A percentile compares a stretch with the other conserved stretches of the same genome.
phyloP scores from a whole-genome alignment of 2,329 filamentous ascomycete species.

The Lachnellula cervina region DNA sequence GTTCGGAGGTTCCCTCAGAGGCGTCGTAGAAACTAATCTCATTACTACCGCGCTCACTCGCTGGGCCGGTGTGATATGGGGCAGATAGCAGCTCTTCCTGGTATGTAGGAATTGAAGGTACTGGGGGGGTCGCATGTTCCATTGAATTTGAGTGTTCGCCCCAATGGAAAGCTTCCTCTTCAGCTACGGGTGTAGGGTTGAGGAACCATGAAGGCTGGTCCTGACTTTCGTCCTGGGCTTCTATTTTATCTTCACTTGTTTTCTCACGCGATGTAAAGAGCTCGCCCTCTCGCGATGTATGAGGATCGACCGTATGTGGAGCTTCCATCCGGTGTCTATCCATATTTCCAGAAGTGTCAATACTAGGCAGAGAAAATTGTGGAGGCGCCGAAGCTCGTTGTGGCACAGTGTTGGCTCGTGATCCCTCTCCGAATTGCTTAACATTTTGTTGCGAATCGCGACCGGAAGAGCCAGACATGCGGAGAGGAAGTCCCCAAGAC shows the following conservation, averaged over 20 bases:
- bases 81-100: background rate
- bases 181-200: slow-evolving; percentile 34
- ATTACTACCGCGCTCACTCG: slow-evolving; percentile 19
- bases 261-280: slow-evolving; percentile 1
- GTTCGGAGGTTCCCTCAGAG: slow-evolving; percentile 7
- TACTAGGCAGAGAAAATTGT: background rate
- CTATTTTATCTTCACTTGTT: slow-evolving; percentile 8
- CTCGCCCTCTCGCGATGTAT: background rate
- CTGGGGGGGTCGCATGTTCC: background rate
- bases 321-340: slow-evolving; percentile 5
- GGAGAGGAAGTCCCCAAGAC: slow-evolving; percentile 41
- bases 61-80: slow-evolving; percentile 1
- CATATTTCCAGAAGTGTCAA: slow-evolving; percentile 8
- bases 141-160: slow-evolving; percentile 12
- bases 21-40: slow-evolving; percentile 25
- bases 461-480: slow-evolving; percentile 32
- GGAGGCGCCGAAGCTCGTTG: slow-evolving; percentile 7
- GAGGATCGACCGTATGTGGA: slow-evolving; percentile 1
- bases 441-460: slow-evolving; percentile 19
- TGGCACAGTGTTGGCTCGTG: slow-evolving; percentile 11
- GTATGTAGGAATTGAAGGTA: background rate
- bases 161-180: slow-evolving; percentile 34
- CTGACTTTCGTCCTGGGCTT: slow-evolving; percentile 13
- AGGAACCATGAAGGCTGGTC: slow-evolving; percentile 34
- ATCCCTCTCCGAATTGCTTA: slow-evolving; percentile 5